Conservation (phyloP, 2,329 filamentous ascomycete species). For the Fusarium falciforme region DNA sequence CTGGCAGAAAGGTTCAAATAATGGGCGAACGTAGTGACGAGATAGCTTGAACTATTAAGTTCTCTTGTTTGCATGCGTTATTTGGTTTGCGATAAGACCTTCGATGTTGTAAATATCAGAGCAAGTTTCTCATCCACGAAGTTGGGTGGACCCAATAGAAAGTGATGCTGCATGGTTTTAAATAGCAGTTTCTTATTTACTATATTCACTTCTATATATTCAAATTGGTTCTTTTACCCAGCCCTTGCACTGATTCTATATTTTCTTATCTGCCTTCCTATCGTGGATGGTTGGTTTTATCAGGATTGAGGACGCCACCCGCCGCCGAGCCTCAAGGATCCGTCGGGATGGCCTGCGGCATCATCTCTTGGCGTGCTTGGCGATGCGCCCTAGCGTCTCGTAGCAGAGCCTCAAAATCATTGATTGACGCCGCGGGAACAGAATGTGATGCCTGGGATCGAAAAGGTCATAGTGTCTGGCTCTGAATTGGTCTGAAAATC, state of each 20-base stretch:
- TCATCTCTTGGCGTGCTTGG: slow-evolving; percentile 6
- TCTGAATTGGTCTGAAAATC: not conserved
- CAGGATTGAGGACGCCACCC: not conserved
- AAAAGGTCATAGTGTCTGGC: not conserved
- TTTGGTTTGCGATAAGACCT: too few species aligned
- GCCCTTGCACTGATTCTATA: not conserved
- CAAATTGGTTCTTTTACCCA: not conserved
- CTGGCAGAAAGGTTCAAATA: too few species aligned
- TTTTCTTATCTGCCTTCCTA: not conserved
- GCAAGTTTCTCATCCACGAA: too few species aligned
- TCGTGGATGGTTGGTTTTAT: not conserved
- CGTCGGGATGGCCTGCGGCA: not conserved
- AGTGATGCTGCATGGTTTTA: too few species aligned
- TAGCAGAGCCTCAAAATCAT: not conserved
- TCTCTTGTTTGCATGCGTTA: too few species aligned
- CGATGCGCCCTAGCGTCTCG: not conserved
- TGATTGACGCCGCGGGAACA: not conserved
- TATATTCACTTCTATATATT: not conserved
- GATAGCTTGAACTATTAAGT: too few species aligned
- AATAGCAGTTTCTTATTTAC: too few species aligned
- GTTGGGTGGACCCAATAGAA: too few species aligned
- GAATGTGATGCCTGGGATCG: not conserved
- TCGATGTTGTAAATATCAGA: too few species aligned
- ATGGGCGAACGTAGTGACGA: not conserved
- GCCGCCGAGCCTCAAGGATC: not conserved